Base-by-base conservation (phyloP, 345 rosid genomes). In the Triadica sebifera region DNA sequence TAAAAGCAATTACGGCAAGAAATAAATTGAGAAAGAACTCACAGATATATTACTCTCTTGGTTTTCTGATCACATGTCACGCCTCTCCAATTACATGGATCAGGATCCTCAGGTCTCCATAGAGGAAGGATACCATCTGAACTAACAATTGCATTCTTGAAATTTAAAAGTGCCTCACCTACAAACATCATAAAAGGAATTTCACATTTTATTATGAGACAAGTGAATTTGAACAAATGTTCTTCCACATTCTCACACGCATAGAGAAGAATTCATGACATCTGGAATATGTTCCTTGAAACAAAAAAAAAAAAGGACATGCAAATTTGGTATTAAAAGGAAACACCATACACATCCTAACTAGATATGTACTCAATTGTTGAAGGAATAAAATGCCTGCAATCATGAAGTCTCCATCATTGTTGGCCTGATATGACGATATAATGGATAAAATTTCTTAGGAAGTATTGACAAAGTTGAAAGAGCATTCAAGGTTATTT, bases 41-140 rank as follows among this genome's bases (percentile, higher is more conserved):
- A 95, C 99, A 95, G 78, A 81, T 82, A 75, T 64, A 85, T 77
- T 56, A 95, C 99, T 88, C 91, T 87, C 89, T 93, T 93, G 63
- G 94, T 84, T 77, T 83, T 87, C 47, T 37, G 47, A 85, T 92
- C 93, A 75, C 99, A 95, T 55, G 82, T 83, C 74, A 95, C 96
- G 64, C 99, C 98, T 80, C 87, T 89, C 99, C 99, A 95, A 64
- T 80, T 81, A 84, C 99, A 95, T 69, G 99, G 99, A 73, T 95
- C 94, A 25, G 94, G 90, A 87, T 93, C 99, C 90, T 93, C 99
- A 11, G 97, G 98, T 81, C 98, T 93, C 98, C 98, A 94, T n/a
- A 79, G 81, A 78, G 81, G 75, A 76, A 94, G 88, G 64, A 85
- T 57, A 70, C 90, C 90, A 81, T 94, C 93, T 47, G 98, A 91